These are phyloP conservation scores for Angomonas ambiguus DNA, from an alignment of 208 protist species.

Conservation along the genomic window DNA sequence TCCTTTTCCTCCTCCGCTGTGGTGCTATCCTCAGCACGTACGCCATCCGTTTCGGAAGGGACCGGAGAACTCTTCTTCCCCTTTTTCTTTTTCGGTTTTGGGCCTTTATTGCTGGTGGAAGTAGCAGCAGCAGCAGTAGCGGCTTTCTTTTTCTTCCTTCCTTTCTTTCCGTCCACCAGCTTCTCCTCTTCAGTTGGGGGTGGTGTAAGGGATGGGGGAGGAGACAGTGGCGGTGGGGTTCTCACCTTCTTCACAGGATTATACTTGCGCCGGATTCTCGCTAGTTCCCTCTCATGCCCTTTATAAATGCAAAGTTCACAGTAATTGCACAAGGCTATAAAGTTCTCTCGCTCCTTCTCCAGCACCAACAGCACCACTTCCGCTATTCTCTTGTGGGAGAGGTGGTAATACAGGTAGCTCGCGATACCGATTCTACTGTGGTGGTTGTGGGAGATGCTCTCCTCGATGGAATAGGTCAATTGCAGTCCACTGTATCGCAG, in stretches of 20 bases:
- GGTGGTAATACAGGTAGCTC: slow-evolving; percentile 60
- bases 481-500: slow-evolving; percentile 36
- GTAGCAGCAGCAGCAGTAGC: no score
- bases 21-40: no score
- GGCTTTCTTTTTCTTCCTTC: background rate
- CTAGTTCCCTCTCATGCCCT: background rate
- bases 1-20: no score
- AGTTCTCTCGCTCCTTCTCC: slow-evolving; percentile 32
- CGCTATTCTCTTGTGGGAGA: slow-evolving; percentile 34
- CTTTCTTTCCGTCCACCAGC: no score
- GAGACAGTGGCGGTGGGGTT: no score
- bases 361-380: slow-evolving; percentile 58
- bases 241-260: no score
- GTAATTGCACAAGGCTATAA: slow-evolving; percentile 45
- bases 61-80: background rate
- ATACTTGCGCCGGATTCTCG: background rate
- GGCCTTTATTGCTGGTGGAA: background rate
- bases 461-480: slow-evolving; percentile 65
- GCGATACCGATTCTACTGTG: slow-evolving; percentile 30
- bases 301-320: slow-evolving; percentile 26
- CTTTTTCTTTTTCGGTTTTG: background rate
- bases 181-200: no score
- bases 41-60: background rate
- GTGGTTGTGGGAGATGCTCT: slow-evolving; percentile 29
- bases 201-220: background rate